These are phyloP conservation scores for Sporothrix phasma DNA, from an alignment of 2,329 filamentous ascomycete species.

Conservation along the genomic window DNA sequence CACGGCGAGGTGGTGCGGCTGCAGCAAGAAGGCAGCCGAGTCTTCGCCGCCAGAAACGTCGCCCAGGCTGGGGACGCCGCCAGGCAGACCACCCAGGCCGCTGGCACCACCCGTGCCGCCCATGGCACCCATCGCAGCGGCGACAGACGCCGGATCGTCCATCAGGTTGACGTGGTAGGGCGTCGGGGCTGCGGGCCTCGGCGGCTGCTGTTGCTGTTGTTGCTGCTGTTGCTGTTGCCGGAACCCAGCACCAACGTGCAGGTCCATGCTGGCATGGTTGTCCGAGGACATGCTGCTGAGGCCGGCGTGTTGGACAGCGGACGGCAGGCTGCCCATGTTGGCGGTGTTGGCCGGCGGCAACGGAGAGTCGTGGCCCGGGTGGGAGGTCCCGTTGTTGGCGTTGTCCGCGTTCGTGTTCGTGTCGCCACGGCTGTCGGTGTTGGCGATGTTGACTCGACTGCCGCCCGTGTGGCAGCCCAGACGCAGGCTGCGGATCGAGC, in stretches of 20 bases:
- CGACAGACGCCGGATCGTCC: neutral
- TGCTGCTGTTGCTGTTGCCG: neutral
- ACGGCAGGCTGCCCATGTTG: neutral
- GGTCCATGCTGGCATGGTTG: neutral
- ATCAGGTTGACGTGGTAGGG: neutral
- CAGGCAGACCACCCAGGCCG: neutral
- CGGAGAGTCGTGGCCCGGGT: neutral
- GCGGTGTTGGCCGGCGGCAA: neutral
- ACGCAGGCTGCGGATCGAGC: slow-evolving; percentile 3
- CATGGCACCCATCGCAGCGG: neutral
- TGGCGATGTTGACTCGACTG: neutral
- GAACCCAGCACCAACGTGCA: neutral
- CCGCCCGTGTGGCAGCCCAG: slow-evolving; percentile 3
- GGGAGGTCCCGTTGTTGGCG: neutral
- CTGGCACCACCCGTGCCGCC: neutral
- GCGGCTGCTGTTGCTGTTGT: neutral
- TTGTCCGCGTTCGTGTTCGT: neutral
- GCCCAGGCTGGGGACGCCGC: neutral
- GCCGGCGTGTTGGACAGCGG: neutral
- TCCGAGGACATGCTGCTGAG: neutral
- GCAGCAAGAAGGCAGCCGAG: slow-evolving; percentile 3
- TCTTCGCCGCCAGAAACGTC: neutral
- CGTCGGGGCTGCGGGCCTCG: neutral
- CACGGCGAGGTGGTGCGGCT: slow-evolving; percentile 28
- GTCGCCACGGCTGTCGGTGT: neutral